phyloP scores from a whole-genome alignment of 805 yeast genomes.

The Debaryomyces maramus region DNA sequence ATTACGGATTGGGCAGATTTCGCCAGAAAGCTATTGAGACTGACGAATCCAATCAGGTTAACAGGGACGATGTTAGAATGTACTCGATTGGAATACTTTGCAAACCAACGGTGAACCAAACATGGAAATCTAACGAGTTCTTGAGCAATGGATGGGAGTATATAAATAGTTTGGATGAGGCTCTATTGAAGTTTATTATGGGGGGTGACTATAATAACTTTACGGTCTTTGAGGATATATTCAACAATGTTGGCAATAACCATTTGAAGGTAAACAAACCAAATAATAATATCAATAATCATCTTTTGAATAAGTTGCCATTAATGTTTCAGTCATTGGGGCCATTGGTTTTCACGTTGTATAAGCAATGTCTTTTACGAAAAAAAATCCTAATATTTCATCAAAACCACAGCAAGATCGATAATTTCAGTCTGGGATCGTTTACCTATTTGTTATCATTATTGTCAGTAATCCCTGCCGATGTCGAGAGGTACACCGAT shows the following conservation, averaged over 20 bases:
- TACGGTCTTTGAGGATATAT: conserved; percentile 17
- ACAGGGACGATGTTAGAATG: conserved; percentile 36
- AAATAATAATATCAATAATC: conserved; percentile 27
- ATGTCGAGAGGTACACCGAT: conserved; percentile 27
- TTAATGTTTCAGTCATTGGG: conserved; percentile 54
- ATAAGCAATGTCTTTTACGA: conserved; percentile 62
- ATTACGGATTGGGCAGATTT: conserved; percentile 38
- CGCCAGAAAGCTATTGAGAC: conserved; percentile 17
- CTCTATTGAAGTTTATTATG: conserved; percentile 22
- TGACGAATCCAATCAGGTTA: conserved; percentile 8
- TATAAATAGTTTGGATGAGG: conserved; percentile 25
- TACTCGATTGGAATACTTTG: conserved; percentile 39
- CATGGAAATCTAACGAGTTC: conserved; percentile 40
- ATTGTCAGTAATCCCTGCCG: conserved; percentile 63
- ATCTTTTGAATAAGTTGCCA: conserved; percentile 44
- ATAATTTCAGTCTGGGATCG: conserved; percentile 33
- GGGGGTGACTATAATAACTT: conserved; percentile 16
- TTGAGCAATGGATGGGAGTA: conserved; percentile 41
- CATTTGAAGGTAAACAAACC: conserved; percentile 10
- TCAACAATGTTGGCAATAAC: conserved; percentile 12
- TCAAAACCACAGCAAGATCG: conserved; percentile 19
- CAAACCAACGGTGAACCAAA: conserved; percentile 21
- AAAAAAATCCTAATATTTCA: conserved; percentile 52
- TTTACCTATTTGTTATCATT: conserved; percentile 60
- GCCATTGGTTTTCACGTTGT: conserved; percentile 62